Base-by-base conservation (phyloP, 2,329 filamentous ascomycete genomes). In the Sphaceloma murrayae region DNA sequence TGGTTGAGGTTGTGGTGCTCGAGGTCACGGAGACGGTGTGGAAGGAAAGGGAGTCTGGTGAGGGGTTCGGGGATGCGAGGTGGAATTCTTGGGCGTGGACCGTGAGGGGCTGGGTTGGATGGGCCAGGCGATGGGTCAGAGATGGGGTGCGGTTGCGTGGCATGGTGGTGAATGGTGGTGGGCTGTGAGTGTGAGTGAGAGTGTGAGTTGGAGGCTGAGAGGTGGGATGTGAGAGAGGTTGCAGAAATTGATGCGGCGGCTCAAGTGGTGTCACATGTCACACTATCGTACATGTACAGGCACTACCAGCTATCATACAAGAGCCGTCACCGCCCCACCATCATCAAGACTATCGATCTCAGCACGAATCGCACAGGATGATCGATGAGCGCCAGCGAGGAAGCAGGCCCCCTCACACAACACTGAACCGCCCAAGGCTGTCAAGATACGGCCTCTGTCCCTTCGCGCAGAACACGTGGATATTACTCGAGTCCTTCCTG, bases 1-100 rank as follows among this genome's bases (percentile, higher is more conserved):
- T n/a, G n/a, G n/a, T n/a, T n/a, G n/a, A n/a, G n/a, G n/a, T n/a
- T 11, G 26, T 26, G 40, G 40, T 33, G 40, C 40, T 43, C 10
- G 17, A 19, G 21, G 27, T 32, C 22, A 21, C 16, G 19, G 40
- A 27, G 29, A 43, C n/a, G 11, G 27, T 43, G 29, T 34, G 40
- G 13, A 40, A 40, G 36, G 19, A 26, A n/a, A n/a, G n/a, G 36
- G 36, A 40, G 5, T n/a, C 36, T 9, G 22, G 22, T 29, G 27
- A 22, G 19, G 22, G 27, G 11, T 40, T 26, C 7, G 27, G 36
- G 9, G 14, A 22, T 5, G 27, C 36, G 21, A 40, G 27, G 36
- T 40, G 36, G 13, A 26, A 40, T 19, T 40, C 36, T n/a, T 40
- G 36, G 1, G 36, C 36, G 36, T 22, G 36, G 13, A 40, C 36